Percentiles rank a stretch among this genome's conserved stretches.
Conservation (phyloP, 805 yeast species). For the Yamadazyma scolyti region DNA sequence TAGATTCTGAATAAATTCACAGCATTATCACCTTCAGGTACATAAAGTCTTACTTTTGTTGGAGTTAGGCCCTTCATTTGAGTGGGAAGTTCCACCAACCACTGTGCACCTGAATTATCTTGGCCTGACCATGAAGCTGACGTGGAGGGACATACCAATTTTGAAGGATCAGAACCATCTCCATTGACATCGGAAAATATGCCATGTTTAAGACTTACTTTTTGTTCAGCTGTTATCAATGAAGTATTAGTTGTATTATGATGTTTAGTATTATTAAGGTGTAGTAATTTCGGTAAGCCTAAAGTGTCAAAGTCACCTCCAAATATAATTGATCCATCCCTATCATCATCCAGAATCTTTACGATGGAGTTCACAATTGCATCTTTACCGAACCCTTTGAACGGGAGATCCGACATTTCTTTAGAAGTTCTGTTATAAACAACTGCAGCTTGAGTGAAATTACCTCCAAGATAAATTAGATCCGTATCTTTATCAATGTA, state of each 20-base stretch:
- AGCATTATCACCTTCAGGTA: slow-evolving; percentile 50
- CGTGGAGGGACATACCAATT: slow-evolving; percentile 57
- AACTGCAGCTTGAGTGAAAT: slow-evolving; percentile 59
- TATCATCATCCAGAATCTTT: slow-evolving; percentile 35
- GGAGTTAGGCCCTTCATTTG: slow-evolving; percentile 52
- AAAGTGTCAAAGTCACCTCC: slow-evolving; percentile 73
- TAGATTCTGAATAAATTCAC: slow-evolving; percentile 66
- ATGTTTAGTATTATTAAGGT: slow-evolving; percentile 17
- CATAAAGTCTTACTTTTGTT: slow-evolving; percentile 68
- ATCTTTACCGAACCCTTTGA: slow-evolving; percentile 69
- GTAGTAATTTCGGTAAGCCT: slow-evolving; percentile 46
- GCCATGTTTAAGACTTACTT: slow-evolving; percentile 57
- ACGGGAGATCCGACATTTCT: slow-evolving; percentile 50
- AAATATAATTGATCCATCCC: slow-evolving; percentile 57
- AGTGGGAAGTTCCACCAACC: slow-evolving; percentile 59
- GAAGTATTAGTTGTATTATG: slow-evolving; percentile 36
- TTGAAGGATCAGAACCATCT: slow-evolving; percentile 21
- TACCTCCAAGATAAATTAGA: slow-evolving; percentile 77
- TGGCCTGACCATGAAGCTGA: slow-evolving; percentile 50
- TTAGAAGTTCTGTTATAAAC: slow-evolving; percentile 52
- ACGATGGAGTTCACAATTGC: slow-evolving; percentile 62
- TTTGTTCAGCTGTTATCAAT: slow-evolving; percentile 52
- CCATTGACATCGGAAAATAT: slow-evolving; percentile 47
- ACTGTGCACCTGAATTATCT: slow-evolving; percentile 53
- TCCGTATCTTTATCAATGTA: slow-evolving; percentile 40